These are phyloP conservation scores for Boletus semigastroideus DNA, from an alignment of 1,284 basidiomycete genomes.

Conservation along the genomic window DNA sequence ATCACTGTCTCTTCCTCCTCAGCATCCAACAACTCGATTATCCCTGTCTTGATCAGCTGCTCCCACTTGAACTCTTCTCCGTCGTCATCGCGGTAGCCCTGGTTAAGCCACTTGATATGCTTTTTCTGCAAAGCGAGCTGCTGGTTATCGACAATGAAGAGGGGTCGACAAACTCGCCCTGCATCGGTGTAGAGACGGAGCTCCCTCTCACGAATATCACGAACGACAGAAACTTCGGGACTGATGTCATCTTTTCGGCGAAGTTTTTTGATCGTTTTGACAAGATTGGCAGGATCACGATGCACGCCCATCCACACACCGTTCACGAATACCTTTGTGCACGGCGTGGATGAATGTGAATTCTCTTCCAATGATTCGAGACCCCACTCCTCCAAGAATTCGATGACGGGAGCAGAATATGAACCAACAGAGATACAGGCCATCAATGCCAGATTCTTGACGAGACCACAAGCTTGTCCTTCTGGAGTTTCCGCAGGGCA, in stretches of 20 bases:
- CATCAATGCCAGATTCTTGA: conserved; percentile 99
- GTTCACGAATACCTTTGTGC: conserved; percentile 98
- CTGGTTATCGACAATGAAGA: conserved; percentile 96
- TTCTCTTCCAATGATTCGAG: conserved; percentile 91
- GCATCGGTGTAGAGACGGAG: conserved; percentile 95
- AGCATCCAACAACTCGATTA: conserved; percentile 95
- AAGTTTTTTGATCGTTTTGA: conserved; percentile 90
- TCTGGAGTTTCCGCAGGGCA: conserved; percentile 99
- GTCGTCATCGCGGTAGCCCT: conserved; percentile 51
- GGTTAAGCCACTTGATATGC: conserved; percentile 76
- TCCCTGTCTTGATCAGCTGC: conserved; percentile 81
- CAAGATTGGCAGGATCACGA: conserved; percentile 89
- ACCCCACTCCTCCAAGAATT: conserved; percentile 99
- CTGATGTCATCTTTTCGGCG: conserved; percentile 95
- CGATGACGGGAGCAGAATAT: conserved; percentile 93
- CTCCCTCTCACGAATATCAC: conserved; percentile 96
- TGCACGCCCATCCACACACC: conserved; percentile 99
- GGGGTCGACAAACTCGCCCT: conserved; percentile 92
- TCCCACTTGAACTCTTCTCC: conserved; percentile 80
- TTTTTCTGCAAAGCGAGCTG: conserved; percentile 82
- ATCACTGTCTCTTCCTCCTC: conserved; percentile 99
- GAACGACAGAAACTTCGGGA: conserved; percentile 94
- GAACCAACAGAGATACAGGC: conserved; percentile 98
- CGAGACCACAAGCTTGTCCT: conserved; percentile 98
- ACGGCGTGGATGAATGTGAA: conserved; percentile 75